A percentile compares a stretch with the other conserved stretches of the same genome.
Evolutionary conservation across 2,329 filamentous ascomycete species (phyloP).

Genomic region (Claviceps humidiphila): DNA sequence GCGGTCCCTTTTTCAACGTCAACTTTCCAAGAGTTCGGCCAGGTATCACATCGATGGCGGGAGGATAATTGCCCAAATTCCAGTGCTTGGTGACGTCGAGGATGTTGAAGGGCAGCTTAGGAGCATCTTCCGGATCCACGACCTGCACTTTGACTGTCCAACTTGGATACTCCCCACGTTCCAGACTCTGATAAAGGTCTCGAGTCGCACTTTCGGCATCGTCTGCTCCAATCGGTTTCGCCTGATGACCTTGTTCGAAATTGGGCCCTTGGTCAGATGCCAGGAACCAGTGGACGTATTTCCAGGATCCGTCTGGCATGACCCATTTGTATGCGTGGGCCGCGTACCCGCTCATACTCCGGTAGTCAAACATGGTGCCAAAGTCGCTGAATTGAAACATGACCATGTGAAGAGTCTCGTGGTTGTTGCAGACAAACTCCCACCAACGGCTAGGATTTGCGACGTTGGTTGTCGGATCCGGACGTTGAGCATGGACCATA

Average conservation of each 20-base stretch:
- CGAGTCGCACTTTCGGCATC: slow-evolving; percentile 51
- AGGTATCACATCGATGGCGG: slow-evolving; percentile 27
- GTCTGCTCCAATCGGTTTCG: slow-evolving; percentile 35
- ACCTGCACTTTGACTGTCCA: slow-evolving; percentile 55
- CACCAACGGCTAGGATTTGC: slow-evolving; percentile 51
- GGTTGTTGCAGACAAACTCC: slow-evolving; percentile 39
- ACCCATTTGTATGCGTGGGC: slow-evolving; percentile 55
- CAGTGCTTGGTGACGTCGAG: slow-evolving; percentile 60
- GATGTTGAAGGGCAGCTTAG: slow-evolving; percentile 47
- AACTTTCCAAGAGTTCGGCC: slow-evolving; percentile 47
- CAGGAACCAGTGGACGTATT: slow-evolving; percentile 52
- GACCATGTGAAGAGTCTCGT: slow-evolving; percentile 49
- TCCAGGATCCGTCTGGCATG: slow-evolving; percentile 51
- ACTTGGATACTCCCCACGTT: slow-evolving; percentile 44
- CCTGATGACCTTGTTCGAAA: slow-evolving; percentile 45
- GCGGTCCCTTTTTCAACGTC: slow-evolving; percentile 49
- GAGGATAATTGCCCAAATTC: slow-evolving; percentile 38
- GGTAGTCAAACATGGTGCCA: slow-evolving; percentile 51
- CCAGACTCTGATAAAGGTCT: slow-evolving; percentile 52
- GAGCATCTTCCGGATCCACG: slow-evolving; percentile 47
- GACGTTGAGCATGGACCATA: slow-evolving; percentile 69
- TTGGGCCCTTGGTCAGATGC: slow-evolving; percentile 51
- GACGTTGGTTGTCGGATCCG: slow-evolving; percentile 58
- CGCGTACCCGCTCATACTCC: slow-evolving; percentile 55
- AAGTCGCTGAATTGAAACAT: slow-evolving; percentile 55